Base-by-base conservation (phyloP, 2,329 filamentous ascomycete genomes). In the Kalmusia sp. region DNA sequence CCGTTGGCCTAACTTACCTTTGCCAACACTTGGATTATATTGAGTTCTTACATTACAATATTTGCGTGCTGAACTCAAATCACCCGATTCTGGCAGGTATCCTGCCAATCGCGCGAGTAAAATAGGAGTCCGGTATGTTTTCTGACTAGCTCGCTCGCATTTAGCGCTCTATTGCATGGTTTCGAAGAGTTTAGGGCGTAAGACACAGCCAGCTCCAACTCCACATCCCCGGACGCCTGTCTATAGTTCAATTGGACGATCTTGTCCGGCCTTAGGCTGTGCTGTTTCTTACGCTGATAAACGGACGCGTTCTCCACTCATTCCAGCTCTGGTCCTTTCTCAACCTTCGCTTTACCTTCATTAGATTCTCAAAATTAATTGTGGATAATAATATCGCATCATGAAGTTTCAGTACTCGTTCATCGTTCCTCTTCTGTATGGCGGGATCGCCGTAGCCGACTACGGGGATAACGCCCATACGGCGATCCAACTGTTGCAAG, bases 401-500 rank as follows among this genome's bases (percentile, higher is more conserved):
- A 70, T 70, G 70, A 71, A 63, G 46, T 54, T 44, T 27, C 21
- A 61, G 21, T 40, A 21, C 35, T 52, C 58, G 25, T 40, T 61
- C 3, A 38, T 65, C 4, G 14, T 63, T 34, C 50, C 61, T 15
- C 30, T 64, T 6, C 47, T 68, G 15, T 61, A 44, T 48, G 43
- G 52, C 30, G 52, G 45, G 25, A 47, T 35, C 41, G 53, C 44
- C 3, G 37, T 49, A 34, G 66, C 65, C 27, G 61, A 67, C 47
- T 72, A 67, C 52, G 60, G 62, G 7, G 59, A 64, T 24, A 61
- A 71, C 51, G 65, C 69, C 2, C 52, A 65, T 21, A 41, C 51
- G 15, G 68, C 69, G 3, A 67, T 72, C 39, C 67, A 65, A 41
- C 58, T 59, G 9, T 49, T 73, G 2, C 68, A 73, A 37, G 49